Evolutionary conservation across 2,329 filamentous ascomycete species (phyloP).

Genomic region (Nemania diffusa): DNA sequence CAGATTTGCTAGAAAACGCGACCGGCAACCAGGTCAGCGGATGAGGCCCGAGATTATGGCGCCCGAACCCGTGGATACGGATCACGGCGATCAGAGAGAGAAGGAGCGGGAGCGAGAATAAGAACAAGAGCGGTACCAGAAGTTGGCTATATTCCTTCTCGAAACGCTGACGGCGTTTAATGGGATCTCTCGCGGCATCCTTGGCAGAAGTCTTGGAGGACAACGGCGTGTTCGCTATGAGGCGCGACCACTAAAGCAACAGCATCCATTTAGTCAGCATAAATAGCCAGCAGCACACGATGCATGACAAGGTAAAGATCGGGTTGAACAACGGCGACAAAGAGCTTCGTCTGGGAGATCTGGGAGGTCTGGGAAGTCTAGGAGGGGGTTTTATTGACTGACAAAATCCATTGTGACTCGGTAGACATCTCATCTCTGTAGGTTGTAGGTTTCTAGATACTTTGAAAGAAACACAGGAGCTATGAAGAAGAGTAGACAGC

Average conservation of each 20-base stretch:
- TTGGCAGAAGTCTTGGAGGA: conserved; percentile 66
- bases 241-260: conserved; percentile 69
- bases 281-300: conserved; percentile 24
- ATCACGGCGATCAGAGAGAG: background rate
- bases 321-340: background rate
- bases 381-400: conserved; percentile 45
- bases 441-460: conserved; percentile 10
- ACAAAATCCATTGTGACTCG: conserved; percentile 67
- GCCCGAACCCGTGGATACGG: background rate
- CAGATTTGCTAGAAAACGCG: conserved; percentile 61
- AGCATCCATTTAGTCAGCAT: conserved; percentile 32
- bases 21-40: conserved; percentile 15
- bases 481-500: conserved; percentile 8
- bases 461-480: background rate
- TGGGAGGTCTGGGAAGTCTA: background rate
- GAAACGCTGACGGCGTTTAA: conserved; percentile 72
- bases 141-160: conserved; percentile 73
- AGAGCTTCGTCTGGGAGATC: background rate
- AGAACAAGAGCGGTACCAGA: conserved; percentile 57
- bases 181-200: conserved; percentile 70
- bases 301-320: background rate
- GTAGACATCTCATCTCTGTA: conserved; percentile 57
- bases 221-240: conserved; percentile 71
- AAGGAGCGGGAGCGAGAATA: background rate
- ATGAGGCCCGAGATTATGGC: background rate